Conservation (phyloP, 169 alveolate genomes). For the Plasmodium billcollinsi region DNA sequence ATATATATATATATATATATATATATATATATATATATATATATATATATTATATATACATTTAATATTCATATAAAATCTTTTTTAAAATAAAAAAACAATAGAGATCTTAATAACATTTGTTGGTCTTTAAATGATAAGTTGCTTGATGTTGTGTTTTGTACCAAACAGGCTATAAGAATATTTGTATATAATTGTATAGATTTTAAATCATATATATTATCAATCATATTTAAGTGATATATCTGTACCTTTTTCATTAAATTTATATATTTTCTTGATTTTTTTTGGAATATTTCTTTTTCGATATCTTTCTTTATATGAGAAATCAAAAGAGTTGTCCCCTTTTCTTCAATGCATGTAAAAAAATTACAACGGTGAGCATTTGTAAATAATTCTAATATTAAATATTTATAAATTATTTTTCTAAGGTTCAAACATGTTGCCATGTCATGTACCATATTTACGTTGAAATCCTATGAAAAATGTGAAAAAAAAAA, state of each 20-base stretch:
- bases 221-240: slow-evolving; percentile 30
- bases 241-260: slow-evolving; percentile 33
- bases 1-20: neutral
- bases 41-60: no score
- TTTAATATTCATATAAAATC: neutral
- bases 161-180: slow-evolving; percentile 37
- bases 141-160: slow-evolving; percentile 40
- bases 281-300: neutral
- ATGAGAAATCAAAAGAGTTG: neutral
- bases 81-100: slow-evolving; percentile 41
- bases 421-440: slow-evolving; percentile 22
- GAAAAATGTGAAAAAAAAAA: neutral
- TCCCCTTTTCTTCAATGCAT: neutral
- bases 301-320: neutral
- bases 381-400: slow-evolving; percentile 43
- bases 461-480: slow-evolving; percentile 53
- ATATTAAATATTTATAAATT: slow-evolving; percentile 39
- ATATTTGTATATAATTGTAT: slow-evolving; percentile 44
- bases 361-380: neutral
- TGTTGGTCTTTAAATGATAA: slow-evolving; percentile 35
- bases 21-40: neutral
- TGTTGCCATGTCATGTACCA: slow-evolving; percentile 4
- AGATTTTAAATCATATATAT: slow-evolving; percentile 38
- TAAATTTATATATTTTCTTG: slow-evolving; percentile 10
- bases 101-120: slow-evolving; percentile 41